Evolutionary conservation across 345 rosid genomes (phyloP).

Genomic region (Euphorbia lathyris): DNA sequence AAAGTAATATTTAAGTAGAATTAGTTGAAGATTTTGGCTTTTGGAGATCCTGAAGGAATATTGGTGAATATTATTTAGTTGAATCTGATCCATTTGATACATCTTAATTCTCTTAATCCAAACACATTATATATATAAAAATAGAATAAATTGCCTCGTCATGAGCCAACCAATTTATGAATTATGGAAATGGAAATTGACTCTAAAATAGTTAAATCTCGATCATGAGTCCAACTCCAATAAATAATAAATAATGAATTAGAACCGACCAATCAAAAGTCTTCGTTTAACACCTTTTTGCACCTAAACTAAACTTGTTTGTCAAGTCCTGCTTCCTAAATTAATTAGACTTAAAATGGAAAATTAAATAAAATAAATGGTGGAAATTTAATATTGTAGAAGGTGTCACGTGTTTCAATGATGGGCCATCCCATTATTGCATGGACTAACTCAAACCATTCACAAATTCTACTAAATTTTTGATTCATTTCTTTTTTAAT

Average conservation of each 20-base stretch:
- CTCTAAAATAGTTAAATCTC: too few relatives aligned
- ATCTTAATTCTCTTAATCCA: background rate
- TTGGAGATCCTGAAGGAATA: constrained; percentile 29
- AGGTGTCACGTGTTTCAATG: constrained; percentile 15
- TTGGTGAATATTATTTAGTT: constrained; percentile 5
- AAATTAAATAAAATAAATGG: background rate
- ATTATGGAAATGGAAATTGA: too few relatives aligned
- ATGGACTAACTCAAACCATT: constrained; percentile 6
- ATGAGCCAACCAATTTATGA: too few relatives aligned
- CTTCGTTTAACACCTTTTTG: background rate
- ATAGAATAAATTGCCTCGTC: background rate
- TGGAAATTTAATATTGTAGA: background rate
- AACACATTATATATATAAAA: too few relatives aligned
- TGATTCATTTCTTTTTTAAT: background rate
- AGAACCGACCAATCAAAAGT: background rate
- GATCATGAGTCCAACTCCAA: too few relatives aligned
- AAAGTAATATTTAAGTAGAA: too few relatives aligned
- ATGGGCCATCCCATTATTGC: background rate
- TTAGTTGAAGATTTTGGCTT: constrained; percentile 16
- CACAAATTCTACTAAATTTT: constrained; percentile 8
- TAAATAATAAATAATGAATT: too few relatives aligned
- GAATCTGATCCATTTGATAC: constrained; percentile 13
- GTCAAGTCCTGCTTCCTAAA: constrained; percentile 9
- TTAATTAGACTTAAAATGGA: background rate
- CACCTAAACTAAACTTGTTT: background rate